phyloP scores from a whole-genome alignment of 163 green algal species.

The Coccomyxa subellipsoidea region DNA sequence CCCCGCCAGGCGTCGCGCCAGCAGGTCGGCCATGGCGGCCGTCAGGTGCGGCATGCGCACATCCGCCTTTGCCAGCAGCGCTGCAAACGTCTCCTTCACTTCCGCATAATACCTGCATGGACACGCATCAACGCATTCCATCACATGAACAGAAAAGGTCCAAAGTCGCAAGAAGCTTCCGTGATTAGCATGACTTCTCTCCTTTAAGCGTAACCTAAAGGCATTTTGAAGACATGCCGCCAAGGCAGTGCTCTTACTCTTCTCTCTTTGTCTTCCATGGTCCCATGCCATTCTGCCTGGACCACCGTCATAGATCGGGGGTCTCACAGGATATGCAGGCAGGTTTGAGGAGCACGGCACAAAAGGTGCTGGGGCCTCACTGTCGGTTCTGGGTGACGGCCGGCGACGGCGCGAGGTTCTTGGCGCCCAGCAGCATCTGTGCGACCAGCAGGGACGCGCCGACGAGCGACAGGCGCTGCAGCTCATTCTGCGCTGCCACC shows the following conservation, averaged over 20 bases:
- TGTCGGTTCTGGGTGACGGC: constrained; percentile 1
- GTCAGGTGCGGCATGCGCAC: constrained; percentile 12
- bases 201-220: too few relatives aligned
- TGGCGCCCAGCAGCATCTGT: constrained; percentile 22
- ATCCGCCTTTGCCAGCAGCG: constrained; percentile 15
- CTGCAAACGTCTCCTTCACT: constrained; percentile 11
- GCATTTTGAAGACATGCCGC: too few relatives aligned
- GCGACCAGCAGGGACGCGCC: constrained; percentile 28
- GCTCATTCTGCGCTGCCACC: constrained; percentile 35
- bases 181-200: too few relatives aligned
- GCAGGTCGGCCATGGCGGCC: background rate
- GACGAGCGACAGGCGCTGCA: constrained; percentile 35
- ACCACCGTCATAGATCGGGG: too few relatives aligned
- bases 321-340: too few relatives aligned
- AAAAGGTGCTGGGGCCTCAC: background rate
- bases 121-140: background rate
- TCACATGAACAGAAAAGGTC: too few relatives aligned
- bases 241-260: too few relatives aligned
- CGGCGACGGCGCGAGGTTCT: constrained; percentile 4
- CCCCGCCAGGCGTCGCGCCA: background rate
- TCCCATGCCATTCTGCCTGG: too few relatives aligned
- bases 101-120: constrained; percentile 16
- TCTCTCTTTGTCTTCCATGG: too few relatives aligned
- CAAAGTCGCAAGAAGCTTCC: too few relatives aligned
- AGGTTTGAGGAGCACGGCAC: too few relatives aligned